Conservation (phyloP, 2,329 filamentous ascomycete species). For the Colletotrichum ledebouriae region DNA sequence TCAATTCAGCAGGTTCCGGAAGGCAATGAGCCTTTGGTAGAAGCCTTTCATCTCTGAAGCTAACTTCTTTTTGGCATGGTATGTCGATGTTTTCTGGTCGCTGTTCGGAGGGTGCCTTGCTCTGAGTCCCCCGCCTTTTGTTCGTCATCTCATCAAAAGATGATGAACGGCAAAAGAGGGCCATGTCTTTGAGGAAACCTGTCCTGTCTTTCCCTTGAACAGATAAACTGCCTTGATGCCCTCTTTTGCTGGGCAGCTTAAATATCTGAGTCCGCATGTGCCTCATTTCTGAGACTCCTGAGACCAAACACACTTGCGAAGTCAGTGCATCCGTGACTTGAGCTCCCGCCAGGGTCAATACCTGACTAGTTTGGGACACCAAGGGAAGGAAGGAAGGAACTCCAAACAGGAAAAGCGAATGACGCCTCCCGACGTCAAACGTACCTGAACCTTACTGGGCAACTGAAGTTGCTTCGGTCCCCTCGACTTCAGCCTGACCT, state of each 20-base stretch:
- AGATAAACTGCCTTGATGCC: not conserved
- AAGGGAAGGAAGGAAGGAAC: too few relatives aligned
- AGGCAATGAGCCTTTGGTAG: not conserved
- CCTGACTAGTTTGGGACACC: too few relatives aligned
- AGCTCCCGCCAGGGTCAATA: too few relatives aligned
- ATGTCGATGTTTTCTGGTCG: not conserved
- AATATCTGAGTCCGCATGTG: slow-evolving; percentile 25
- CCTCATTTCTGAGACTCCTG: not conserved
- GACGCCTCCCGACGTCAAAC: too few relatives aligned
- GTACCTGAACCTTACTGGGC: too few relatives aligned
- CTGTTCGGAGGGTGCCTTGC: not conserved
- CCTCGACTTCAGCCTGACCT: too few relatives aligned
- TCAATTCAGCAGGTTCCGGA: not conserved
- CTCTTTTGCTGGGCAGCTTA: slow-evolving; percentile 17
- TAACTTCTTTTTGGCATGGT: not conserved
- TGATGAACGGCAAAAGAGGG: slow-evolving; percentile 42
- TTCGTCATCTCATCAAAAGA: slow-evolving; percentile 1
- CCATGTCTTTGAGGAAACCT: slow-evolving; percentile 1
- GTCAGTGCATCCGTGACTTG: too few relatives aligned
- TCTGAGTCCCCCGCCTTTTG: not conserved
- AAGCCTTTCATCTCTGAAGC: not conserved
- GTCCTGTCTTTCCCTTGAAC: slow-evolving; percentile 12
- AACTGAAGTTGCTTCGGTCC: too few relatives aligned
- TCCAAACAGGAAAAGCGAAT: too few relatives aligned
- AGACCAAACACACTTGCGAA: not conserved